Conservation (phyloP, 2,329 filamentous ascomycete species). For the Exophiala sp. region DNA sequence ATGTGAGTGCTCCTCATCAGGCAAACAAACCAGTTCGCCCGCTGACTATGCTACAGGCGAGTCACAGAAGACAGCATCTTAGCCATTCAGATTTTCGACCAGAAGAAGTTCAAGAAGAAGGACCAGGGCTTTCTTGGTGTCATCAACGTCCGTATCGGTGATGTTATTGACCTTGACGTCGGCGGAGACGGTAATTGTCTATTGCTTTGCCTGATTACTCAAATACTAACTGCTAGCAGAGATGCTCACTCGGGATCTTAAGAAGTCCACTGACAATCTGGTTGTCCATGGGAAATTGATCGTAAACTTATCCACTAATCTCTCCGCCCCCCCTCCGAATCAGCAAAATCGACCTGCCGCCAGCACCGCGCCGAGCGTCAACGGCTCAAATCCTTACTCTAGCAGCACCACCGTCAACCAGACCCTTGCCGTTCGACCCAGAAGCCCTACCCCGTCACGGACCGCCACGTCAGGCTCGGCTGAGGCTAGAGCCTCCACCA, state of each 20-base stretch:
- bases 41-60: slow-evolving; percentile 50
- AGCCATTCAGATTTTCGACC: slow-evolving; percentile 97
- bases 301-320: slow-evolving; percentile 89
- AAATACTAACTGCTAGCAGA: slow-evolving; percentile 46
- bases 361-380: slow-evolving; percentile 20
- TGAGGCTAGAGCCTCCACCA: slow-evolving; percentile 23
- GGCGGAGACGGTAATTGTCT: slow-evolving; percentile 71
- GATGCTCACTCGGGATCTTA: slow-evolving; percentile 95
- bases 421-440: slow-evolving; percentile 28
- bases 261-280: slow-evolving; percentile 96
- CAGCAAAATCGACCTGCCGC: slow-evolving; percentile 24
- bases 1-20: slow-evolving; percentile 60
- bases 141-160: slow-evolving; percentile 92
- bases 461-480: slow-evolving; percentile 31
- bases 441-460: slow-evolving; percentile 31
- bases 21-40: neutral
- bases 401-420: slow-evolving; percentile 20
- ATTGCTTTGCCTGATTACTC: neutral
- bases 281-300: slow-evolving; percentile 98
- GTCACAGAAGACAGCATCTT: slow-evolving; percentile 94
- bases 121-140: slow-evolving; percentile 97
- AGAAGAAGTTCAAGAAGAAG: slow-evolving; percentile 99
- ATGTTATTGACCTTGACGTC: slow-evolving; percentile 82
- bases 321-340: slow-evolving; percentile 46
- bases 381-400: slow-evolving; percentile 16